Base-by-base conservation (phyloP, 306 rosid species). In the Acmispon strigosus region DNA sequence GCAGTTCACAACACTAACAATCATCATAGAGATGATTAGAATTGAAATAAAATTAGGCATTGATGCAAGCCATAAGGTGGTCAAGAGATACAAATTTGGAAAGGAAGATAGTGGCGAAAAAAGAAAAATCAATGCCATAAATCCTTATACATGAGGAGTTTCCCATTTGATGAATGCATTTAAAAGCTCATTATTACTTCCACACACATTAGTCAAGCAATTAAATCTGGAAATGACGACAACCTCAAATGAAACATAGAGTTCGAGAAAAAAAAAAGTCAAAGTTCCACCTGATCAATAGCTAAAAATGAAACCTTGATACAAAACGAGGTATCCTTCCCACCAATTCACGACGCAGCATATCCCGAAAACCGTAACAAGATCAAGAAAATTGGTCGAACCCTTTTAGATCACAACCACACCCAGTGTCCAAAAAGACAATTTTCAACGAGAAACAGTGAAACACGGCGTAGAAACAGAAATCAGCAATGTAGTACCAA, bases 401-500 rank as follows among this genome's bases (percentile, higher is more conserved):
- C 4, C 47, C 53, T 72, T 42, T 11, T 62, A 68, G 42, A 2
- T 56, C 72, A 67, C 43, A 3, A 57, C 39, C 49, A 39, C 8
- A 61, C 29, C 69, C 48, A 78, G 37, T 15, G 34, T 11, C 4
- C 58, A 73, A 75, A 64, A 70, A 42, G 57, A 32, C 66, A 59
- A 56, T 36, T 61, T 53, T 59, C 27, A 44, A 49, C 62, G 6
- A n/a, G 11, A 75, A 61, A 42, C 32, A 41, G 37, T 32, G 37
- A 32, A 32, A 27, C 24, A 14, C 17, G 72, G 41, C 79, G 15
- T 12, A n/a, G 64, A 61, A 45, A 42, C 66, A 66, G 43, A 53
- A 78, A 69, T 24, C 73, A 63, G 1, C 77, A 56, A 64, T 74
- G 86, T 15, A 66, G 63, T 72, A 54, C 18, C 54, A 39, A 76